phyloP scores from a whole-genome alignment of 2,329 filamentous ascomycete genomes.

The Hypocrella siamensis region DNA sequence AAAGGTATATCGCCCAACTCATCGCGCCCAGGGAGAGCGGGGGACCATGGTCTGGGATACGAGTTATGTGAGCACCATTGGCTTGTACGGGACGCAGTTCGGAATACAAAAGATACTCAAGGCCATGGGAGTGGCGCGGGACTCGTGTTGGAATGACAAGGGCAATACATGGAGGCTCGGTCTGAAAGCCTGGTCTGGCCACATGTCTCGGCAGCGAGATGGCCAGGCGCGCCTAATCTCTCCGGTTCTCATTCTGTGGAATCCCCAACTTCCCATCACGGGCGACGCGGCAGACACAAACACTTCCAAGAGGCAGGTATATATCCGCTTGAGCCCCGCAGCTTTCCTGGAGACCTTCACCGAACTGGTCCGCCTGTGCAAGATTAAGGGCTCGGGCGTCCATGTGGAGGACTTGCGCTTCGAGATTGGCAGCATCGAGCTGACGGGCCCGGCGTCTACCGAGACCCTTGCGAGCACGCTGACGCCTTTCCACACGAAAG shows the following conservation, averaged over 20 bases:
- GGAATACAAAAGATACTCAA: slow-evolving; percentile 53
- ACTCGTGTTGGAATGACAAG: slow-evolving; percentile 44
- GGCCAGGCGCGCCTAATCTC: slow-evolving; percentile 44
- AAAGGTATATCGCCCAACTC: slow-evolving; percentile 79
- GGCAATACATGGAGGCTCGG: slow-evolving; percentile 56
- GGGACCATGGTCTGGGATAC: slow-evolving; percentile 83
- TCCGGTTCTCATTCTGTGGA: slow-evolving; percentile 64
- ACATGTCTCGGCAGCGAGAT: slow-evolving; percentile 37
- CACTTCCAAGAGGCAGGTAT: slow-evolving; percentile 28
- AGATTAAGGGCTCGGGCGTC: slow-evolving; percentile 44
- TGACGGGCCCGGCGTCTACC: slow-evolving; percentile 55
- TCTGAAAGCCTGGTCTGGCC: slow-evolving; percentile 30
- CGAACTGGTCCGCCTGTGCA: slow-evolving; percentile 40
- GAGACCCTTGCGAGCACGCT: slow-evolving; percentile 62
- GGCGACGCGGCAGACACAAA: slow-evolving; percentile 9
- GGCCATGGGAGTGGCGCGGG: slow-evolving; percentile 44
- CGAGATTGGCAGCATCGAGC: slow-evolving; percentile 45
- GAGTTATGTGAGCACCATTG: slow-evolving; percentile 84
- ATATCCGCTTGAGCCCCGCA: slow-evolving; percentile 70
- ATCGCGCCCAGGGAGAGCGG: slow-evolving; percentile 59
- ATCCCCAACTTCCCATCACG: slow-evolving; percentile 23
- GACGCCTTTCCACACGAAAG: slow-evolving; percentile 27
- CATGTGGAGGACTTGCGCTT: slow-evolving; percentile 55
- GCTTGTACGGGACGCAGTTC: slow-evolving; percentile 49
- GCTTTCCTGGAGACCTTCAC: slow-evolving; percentile 57